Conservation (phyloP, 306 rosid genomes). For the Dryas octopetala region DNA sequence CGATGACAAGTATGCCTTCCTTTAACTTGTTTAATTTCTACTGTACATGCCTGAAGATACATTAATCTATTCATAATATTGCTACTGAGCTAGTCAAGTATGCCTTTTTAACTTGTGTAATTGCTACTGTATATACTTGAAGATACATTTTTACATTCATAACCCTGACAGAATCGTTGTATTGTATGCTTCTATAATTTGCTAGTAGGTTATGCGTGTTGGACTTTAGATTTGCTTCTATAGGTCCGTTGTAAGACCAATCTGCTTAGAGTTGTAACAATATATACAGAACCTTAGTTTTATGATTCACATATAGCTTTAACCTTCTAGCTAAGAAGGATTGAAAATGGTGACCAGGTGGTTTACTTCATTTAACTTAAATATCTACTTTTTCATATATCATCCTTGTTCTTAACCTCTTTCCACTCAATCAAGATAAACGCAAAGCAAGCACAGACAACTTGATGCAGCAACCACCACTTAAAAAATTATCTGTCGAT, state of each 20-base stretch:
- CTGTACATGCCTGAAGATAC: neutral
- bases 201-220: neutral
- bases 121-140: neutral
- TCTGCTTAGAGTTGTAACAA: neutral
- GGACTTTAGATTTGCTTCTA: neutral
- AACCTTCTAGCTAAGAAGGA: too few relatives aligned
- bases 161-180: neutral
- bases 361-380: constrained; percentile 6
- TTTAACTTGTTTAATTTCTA: constrained; percentile 8
- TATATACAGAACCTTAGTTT: neutral
- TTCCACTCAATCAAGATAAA: constrained; percentile 50
- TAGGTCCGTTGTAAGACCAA: neutral
- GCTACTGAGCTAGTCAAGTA: constrained; percentile 33
- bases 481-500: constrained; percentile 63
- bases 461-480: constrained; percentile 66
- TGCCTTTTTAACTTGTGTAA: constrained; percentile 23
- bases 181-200: neutral
- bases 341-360: neutral
- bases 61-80: neutral
- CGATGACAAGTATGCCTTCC: constrained; percentile 45
- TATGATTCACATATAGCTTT: neutral
- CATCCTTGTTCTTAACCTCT: constrained; percentile 10
- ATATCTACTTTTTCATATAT: neutral
- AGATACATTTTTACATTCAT: neutral
- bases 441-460: constrained; percentile 74